Conservation (phyloP, 352 stramenopile species). For the Globisporangium viniferum region DNA sequence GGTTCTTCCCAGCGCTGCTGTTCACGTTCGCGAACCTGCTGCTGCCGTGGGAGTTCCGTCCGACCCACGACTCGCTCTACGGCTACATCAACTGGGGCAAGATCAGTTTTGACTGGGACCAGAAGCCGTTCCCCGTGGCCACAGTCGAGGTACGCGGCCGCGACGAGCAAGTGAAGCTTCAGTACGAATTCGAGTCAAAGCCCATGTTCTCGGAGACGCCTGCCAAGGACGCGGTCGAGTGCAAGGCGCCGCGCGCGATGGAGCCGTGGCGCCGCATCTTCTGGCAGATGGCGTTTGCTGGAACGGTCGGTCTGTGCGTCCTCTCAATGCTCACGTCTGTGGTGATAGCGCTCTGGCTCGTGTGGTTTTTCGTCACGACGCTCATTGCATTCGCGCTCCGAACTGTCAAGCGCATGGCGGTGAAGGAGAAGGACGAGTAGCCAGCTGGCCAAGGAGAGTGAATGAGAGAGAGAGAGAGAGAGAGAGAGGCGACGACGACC, state of each 20-base stretch:
- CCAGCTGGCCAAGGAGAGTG: neutral
- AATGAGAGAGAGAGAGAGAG: neutral
- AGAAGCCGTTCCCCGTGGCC: conserved; percentile 44
- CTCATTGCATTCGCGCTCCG: conserved; percentile 18
- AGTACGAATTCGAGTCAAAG: conserved; percentile 53
- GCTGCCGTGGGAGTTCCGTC: conserved; percentile 78
- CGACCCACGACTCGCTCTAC: conserved; percentile 63
- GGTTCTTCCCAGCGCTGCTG: conserved; percentile 51
- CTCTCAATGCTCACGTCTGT: conserved; percentile 51
- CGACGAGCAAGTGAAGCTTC: conserved; percentile 68
- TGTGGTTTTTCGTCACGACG: conserved; percentile 58
- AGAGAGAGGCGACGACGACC: neutral
- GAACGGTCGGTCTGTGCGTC: conserved; percentile 34
- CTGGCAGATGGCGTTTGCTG: conserved; percentile 41
- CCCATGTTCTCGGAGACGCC: conserved; percentile 37
- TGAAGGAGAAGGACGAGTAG: conserved; percentile 17
- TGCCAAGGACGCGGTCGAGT: conserved; percentile 40
- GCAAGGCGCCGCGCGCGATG: conserved; percentile 43
- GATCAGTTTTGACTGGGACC: conserved; percentile 89
- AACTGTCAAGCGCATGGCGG: conserved; percentile 2
- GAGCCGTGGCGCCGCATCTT: conserved; percentile 28
- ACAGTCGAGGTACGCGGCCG: conserved; percentile 53
- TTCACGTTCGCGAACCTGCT: conserved; percentile 75
- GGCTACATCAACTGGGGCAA: conserved; percentile 92
- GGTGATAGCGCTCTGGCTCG: conserved; percentile 54